A percentile compares a stretch with the other conserved stretches of the same genome.
Conservation (phyloP, 352 stramenopile species). For the Phytophthora foliorum region DNA sequence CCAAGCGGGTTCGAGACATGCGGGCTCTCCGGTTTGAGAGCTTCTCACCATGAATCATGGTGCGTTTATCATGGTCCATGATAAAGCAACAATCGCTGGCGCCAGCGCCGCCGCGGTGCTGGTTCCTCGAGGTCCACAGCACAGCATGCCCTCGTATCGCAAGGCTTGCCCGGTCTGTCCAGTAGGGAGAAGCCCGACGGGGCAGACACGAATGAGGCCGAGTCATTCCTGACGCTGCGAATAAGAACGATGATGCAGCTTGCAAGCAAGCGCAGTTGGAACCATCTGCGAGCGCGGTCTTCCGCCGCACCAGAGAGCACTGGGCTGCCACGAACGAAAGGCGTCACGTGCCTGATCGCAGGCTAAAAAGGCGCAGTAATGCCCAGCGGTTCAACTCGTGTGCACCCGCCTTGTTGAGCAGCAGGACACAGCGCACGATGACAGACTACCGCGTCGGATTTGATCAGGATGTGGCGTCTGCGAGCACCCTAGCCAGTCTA, state of each 20-base stretch:
- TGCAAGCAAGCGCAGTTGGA: neutral
- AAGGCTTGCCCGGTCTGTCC: too few species aligned
- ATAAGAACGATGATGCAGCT: conserved; percentile 24
- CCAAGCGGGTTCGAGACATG: conserved; percentile 37
- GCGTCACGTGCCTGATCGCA: conserved; percentile 22
- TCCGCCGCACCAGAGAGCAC: conserved; percentile 28
- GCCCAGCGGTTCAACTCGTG: conserved; percentile 39
- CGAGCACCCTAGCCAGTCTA: conserved; percentile 5
- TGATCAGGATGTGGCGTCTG: conserved; percentile 30
- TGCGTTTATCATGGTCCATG: too few species aligned
- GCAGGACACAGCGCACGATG: conserved; percentile 24
- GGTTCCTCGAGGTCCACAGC: conserved; percentile 23
- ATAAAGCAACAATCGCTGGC: conserved; percentile 30
- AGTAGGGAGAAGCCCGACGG: conserved; percentile 6
- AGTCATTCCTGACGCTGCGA: neutral
- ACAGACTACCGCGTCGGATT: conserved; percentile 39
- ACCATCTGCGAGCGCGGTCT: conserved; percentile 12
- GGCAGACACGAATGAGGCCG: conserved; percentile 13
- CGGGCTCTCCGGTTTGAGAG: too few species aligned
- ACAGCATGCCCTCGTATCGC: too few species aligned
- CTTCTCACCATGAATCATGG: too few species aligned
- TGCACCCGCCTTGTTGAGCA: conserved; percentile 26
- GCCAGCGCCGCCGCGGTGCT: conserved; percentile 21
- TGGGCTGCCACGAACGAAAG: conserved; percentile 41
- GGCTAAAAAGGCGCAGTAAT: conserved; percentile 43